Conservation (phyloP, 352 stramenopile genomes). For the Paralagenidium karlingii region DNA sequence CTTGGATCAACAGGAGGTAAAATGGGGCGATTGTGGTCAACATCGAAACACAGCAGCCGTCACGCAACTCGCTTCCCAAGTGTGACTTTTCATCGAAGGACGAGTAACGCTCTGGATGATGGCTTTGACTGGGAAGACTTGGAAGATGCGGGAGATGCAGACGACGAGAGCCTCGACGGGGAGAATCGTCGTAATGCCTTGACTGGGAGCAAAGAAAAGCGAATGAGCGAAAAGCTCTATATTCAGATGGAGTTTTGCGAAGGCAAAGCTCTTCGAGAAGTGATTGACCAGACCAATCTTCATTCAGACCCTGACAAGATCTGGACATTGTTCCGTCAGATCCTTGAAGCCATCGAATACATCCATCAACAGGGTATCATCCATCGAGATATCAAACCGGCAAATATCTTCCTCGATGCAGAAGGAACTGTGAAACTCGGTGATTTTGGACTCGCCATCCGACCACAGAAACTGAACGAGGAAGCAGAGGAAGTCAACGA, state of each 20-base stretch:
- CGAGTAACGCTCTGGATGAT: conserved; percentile 36
- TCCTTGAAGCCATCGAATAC: conserved; percentile 91
- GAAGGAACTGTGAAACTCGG: conserved; percentile 88
- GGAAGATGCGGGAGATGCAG: conserved; percentile 28
- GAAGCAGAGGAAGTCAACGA: conserved; percentile 21
- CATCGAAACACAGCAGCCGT: conserved; percentile 34
- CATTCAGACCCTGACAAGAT: conserved; percentile 82
- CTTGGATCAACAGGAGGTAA: conserved; percentile 53
- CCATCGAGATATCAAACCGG: conserved; percentile 87
- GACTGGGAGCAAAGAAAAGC: conserved; percentile 15
- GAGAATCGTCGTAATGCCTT: conserved; percentile 2
- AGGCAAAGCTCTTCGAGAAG: conserved; percentile 85
- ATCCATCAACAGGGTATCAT: conserved; percentile 91
- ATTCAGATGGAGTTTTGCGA: conserved; percentile 96
- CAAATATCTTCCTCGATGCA: conserved; percentile 91
- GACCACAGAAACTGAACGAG: conserved; percentile 28
- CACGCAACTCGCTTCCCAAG: conserved; percentile 19
- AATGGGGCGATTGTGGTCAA: conserved; percentile 45
- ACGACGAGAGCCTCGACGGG: conserved; percentile 14
- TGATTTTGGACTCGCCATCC: conserved; percentile 92
- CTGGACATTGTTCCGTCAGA: conserved; percentile 91
- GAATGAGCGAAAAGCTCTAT: conserved; percentile 69
- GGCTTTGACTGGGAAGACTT: conserved; percentile 57
- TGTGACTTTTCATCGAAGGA: conserved; percentile 19
- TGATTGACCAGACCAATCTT: conserved; percentile 87